These are phyloP conservation scores for Prunella vulgaris DNA, from an alignment of 257 asterid genomes.

Conservation along the genomic window DNA sequence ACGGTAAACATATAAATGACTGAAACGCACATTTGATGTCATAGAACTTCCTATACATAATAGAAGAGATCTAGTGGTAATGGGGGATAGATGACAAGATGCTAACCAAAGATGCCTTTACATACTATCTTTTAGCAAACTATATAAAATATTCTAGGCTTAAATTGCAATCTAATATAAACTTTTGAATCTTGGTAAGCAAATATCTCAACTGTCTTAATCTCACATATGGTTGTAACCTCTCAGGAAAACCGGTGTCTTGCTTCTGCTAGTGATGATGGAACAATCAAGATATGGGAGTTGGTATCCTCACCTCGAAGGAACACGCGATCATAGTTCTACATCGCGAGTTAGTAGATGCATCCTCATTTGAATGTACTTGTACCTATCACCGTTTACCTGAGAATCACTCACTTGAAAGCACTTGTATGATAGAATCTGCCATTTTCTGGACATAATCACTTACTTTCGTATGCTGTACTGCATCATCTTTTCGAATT, in stretches of 20 bases:
- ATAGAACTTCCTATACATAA: too few species aligned
- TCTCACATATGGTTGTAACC: background rate
- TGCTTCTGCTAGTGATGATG: slow-evolving; percentile 90
- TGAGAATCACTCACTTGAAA: background rate
- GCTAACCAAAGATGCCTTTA: too few species aligned
- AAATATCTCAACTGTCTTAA: too few species aligned
- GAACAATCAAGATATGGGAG: slow-evolving; percentile 87
- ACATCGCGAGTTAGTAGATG: too few species aligned
- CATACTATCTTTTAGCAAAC: too few species aligned
- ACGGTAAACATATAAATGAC: slow-evolving; percentile 38
- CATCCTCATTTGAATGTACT: background rate
- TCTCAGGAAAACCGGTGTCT: slow-evolving; percentile 55
- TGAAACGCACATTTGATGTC: too few species aligned
- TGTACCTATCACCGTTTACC: background rate
- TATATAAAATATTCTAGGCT: too few species aligned
- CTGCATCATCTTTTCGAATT: background rate
- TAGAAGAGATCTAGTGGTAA: too few species aligned
- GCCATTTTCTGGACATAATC: background rate
- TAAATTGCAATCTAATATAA: too few species aligned
- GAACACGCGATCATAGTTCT: slow-evolving; percentile 18
- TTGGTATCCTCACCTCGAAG: slow-evolving; percentile 30
- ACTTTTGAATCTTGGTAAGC: too few species aligned
- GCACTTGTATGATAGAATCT: background rate
- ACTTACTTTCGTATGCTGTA: background rate
- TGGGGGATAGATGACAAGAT: too few species aligned